Percentiles rank a stretch among this genome's conserved stretches.
These are phyloP conservation scores for Pseudevernia furfuracea DNA, from an alignment of 495 filamentous ascomycete species.

Conservation along the genomic window DNA sequence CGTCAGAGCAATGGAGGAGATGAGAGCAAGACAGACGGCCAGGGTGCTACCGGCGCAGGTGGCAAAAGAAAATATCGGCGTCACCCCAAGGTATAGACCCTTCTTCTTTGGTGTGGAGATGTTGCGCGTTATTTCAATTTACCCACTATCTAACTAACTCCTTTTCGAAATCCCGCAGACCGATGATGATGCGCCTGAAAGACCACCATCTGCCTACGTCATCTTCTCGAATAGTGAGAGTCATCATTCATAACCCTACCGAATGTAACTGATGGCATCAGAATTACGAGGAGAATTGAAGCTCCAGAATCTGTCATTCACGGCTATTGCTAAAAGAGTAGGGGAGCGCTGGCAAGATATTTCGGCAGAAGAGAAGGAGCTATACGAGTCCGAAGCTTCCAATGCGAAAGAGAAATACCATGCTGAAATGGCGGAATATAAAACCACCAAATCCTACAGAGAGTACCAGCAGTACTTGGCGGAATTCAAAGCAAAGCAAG, in stretches of 20 bases:
- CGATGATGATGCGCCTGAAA: conserved; percentile 69
- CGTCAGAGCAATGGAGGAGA: conserved; percentile 13
- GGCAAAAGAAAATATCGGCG: conserved; percentile 68
- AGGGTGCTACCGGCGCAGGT: conserved; percentile 19
- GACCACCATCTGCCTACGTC: conserved; percentile 73
- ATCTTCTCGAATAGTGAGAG: conserved; percentile 73
- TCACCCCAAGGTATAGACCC: conserved; percentile 58
- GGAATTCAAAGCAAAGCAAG: conserved; percentile 64
- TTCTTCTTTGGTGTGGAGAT: neutral
- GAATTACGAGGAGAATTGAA: conserved; percentile 68
- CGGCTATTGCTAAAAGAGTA: conserved; percentile 73
- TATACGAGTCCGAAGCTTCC: conserved; percentile 60
- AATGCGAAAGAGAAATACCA: conserved; percentile 65
- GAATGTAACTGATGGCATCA: conserved; percentile 25
- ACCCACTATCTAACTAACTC: neutral
- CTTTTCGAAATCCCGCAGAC: conserved; percentile 36
- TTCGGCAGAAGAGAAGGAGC: conserved; percentile 54
- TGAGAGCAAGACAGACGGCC: conserved; percentile 28
- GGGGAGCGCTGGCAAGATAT: conserved; percentile 73
- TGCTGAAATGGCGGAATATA: conserved; percentile 58
- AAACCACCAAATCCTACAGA: conserved; percentile 56
- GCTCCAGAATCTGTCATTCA: conserved; percentile 64
- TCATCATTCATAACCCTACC: neutral
- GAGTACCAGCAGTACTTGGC: conserved; percentile 59
- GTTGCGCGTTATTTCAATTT: neutral